Evolutionary conservation across 2,329 filamentous ascomycete species (phyloP), one percentile per base, ranked within the genome.

Genomic region (Colletotrichum falcatum): DNA sequence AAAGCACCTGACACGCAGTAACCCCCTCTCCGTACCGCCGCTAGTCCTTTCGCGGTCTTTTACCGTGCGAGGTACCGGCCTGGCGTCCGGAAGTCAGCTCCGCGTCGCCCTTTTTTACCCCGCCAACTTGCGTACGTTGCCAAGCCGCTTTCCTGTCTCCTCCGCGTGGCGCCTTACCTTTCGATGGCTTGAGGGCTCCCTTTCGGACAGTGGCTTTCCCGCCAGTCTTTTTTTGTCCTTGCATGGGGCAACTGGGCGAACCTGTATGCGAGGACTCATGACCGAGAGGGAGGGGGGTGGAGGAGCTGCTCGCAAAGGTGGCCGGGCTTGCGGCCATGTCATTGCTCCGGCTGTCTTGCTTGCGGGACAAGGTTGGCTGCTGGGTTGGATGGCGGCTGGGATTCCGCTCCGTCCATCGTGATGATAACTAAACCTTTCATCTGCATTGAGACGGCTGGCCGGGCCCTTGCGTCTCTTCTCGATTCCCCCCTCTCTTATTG

Each of bases 1-100:
- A 72, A 72, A 72, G 58, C 70, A 72, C 66, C 53, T 72, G 70
- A 72, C 62, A 28, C 30, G 66, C 11, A 37, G 35, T 64, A 61
- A 39, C 48, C 37, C 48, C n/a, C n/a, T n/a, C n/a, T n/a, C n/a
- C 26, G 60, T 54, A 54, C 48, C 46, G 2, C 33, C 48, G n/a
- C 18, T 54, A n/a, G 49, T 18, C 44, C 20, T 51, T 14, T 30
- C 26, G 28, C 35, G 37, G 16, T 12, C 35, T 33, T 23, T 12
- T 14, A 23, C 55, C 48, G 20, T 59, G 60, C 12, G 8, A 37
- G 2, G 44, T 51, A 39, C 30, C 12, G 5, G 28, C 18, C 30
- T 60, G 26, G 20, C 56, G 44, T n/a, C 18, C 28, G 56, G 56
- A 60, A 2, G 42, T 30, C 6, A 60, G 42, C 26, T 46, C 46